Base-by-base conservation (phyloP, 1,284 basidiomycete genomes). In the Omphalotus olearius region DNA sequence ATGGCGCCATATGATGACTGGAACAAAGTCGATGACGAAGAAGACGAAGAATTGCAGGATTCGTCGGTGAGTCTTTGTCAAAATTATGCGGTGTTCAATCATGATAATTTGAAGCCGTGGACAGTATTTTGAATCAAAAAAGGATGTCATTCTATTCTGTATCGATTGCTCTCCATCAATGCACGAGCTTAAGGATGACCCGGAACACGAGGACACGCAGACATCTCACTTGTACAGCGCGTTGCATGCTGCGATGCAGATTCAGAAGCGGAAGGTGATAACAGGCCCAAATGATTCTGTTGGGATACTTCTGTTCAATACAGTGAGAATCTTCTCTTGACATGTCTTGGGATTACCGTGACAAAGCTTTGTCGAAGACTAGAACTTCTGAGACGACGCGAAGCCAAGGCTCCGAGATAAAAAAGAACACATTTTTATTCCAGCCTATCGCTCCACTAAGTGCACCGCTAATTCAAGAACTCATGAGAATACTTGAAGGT, bases 131-230 rank as follows among this genome's bases (percentile, higher is more conserved):
- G 87, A 91, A 57, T 82, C 82, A 36, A 83, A 83, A 56, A 79
- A 80, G 55, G 92, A 95, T 62, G 88, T 93, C 38, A 85, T 95
- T 46, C 71, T 98, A 14, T 97, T 98, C 70, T 91, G 89, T 62
- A 93, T 98, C 54, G 95, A 99, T 67, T 92, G 91, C 52, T 95
- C 93, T 0, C 72, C 80, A 38, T 88, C 91, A 11, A 98, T 98
- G 94, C 85, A 91, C 37, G 78, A 73, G 26, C 78, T 87, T 11
- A 73, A 75, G 33, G 82, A 88, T 26, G 80, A 85, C 54, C 76
- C 80, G 1, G 69, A 72, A 43, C 80, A 82, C 51, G 81, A 87
- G 64, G 66, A 71, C 30, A 70, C 14, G 6, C 41, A 85, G 63
- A 85, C 83, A 0, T 85, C 78, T 53, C 82, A 88, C 59, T 64